Base-by-base conservation (phyloP, 1,284 basidiomycete genomes). In the Heterobasidion parviporum region DNA sequence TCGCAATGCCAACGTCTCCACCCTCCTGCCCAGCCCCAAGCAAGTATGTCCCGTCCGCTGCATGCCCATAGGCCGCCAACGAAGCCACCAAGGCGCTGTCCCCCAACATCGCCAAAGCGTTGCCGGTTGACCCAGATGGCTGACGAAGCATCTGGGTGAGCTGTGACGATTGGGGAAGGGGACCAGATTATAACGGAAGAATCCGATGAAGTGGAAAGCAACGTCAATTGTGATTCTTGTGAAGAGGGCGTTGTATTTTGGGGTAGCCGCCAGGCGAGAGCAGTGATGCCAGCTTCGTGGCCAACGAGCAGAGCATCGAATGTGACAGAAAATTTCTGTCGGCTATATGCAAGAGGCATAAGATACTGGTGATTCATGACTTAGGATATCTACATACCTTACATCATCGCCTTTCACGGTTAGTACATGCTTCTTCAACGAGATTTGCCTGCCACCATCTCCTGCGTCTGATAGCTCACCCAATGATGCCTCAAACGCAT, bases 101-200 rank as follows among this genome's bases (percentile, higher is more conserved):
- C 92, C 26, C 92, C 92, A 48, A 98, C 80, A 60, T 97, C 92
- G 43, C 94, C 94, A 66, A 98, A 98, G 5, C 94, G 84, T 64
- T 92, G 88, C 20, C 80, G 74, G 58, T 89, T 93, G 48, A 93
- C 85, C 95, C 95, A 98, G 49, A 98, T 81, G 1, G 85, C 83
- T 16, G 82, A 78, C 1, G 79, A 71, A 2, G 66, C 71, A 18
- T 78, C 73, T 14, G 47, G n/a, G 16, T 52, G 43, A 10, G 70
- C 61, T 20, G 72, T 64, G 15, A 75, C 60, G 2, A 82, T 68
- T 3, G 78, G 69, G 1, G 87, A 83, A 1, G 91, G 91, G 1
- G 88, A 85, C 94, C 94, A 98, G 51, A 97, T 72, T 59, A 97
- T 95, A 41, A 97, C 68, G 12, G 94, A 97, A 41, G 94, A 94